phyloP scores from a whole-genome alignment of 1,284 basidiomycete species.

The Taiwanofungus camphoratus region DNA sequence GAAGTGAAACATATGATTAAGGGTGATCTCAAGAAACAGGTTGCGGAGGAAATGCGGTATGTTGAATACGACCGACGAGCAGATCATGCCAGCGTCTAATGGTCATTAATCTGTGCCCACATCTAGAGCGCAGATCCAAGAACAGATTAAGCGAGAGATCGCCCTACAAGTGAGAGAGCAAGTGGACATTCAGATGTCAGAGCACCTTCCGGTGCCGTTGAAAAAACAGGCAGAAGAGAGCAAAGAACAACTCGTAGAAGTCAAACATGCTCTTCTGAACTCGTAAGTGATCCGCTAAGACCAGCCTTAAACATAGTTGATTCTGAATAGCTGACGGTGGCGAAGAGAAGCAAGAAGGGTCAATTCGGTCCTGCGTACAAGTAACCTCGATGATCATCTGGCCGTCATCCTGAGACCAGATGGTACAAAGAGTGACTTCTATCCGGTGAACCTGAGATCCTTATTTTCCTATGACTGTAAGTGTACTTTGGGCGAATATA shows the following conservation, averaged over 20 bases:
- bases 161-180: conserved; percentile 36
- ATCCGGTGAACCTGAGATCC: conserved; percentile 42
- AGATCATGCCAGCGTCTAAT: too few species aligned
- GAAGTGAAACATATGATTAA: conserved; percentile 32
- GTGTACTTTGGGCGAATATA: conserved; percentile 11
- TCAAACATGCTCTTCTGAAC: conserved; percentile 40
- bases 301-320: too few species aligned
- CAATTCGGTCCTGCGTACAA: conserved; percentile 39
- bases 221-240: conserved; percentile 39
- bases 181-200: conserved; percentile 40
- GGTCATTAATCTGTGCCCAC: background rate
- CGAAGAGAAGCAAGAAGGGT: conserved; percentile 42
- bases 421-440: conserved; percentile 41
- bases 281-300: conserved; percentile 35
- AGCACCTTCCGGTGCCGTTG: conserved; percentile 42
- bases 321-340: background rate
- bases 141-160: conserved; percentile 34
- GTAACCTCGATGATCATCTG: conserved; percentile 39
- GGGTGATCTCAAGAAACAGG: conserved; percentile 29
- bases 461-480: conserved; percentile 47
- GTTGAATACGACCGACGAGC: background rate
- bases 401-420: conserved; percentile 39
- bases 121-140: conserved; percentile 31
- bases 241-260: conserved; percentile 35
- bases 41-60: conserved; percentile 30